Percentiles rank a stretch among this genome's conserved stretches.
These are phyloP conservation scores for Paramecium octaurelia DNA, from an alignment of 73 alveolate genomes.

Conservation along the genomic window DNA sequence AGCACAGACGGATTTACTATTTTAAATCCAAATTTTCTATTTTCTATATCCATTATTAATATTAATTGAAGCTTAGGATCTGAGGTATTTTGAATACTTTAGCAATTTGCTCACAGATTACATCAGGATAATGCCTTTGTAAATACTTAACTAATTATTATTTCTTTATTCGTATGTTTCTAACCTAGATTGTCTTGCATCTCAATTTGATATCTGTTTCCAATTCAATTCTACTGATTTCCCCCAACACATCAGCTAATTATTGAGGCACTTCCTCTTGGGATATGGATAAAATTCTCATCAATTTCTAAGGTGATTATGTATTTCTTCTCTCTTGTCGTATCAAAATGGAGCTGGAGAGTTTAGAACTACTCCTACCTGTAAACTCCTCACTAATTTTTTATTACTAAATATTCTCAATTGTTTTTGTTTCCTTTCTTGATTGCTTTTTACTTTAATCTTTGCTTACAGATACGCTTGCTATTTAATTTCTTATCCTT, in stretches of 20 bases:
- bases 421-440: neutral
- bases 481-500: neutral
- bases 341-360: neutral
- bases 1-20: neutral
- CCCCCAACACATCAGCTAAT: neutral
- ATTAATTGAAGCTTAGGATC: neutral
- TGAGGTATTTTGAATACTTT: constrained; percentile 1
- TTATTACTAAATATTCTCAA: neutral
- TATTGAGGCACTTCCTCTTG: neutral
- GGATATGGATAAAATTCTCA: neutral
- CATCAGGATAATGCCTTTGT: neutral
- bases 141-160: neutral
- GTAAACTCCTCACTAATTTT: neutral
- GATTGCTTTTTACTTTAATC: neutral
- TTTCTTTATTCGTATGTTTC: neutral
- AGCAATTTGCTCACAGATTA: neutral
- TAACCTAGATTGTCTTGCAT: neutral
- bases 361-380: constrained; percentile 37
- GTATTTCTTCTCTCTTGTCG: neutral
- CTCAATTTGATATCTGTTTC: neutral
- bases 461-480: neutral
- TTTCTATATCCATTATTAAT: neutral
- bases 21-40: neutral
- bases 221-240: neutral
- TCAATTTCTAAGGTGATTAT: neutral